Evolutionary conservation across 495 filamentous ascomycete genomes (phyloP).

Genomic region (Daldinia decipiens): DNA sequence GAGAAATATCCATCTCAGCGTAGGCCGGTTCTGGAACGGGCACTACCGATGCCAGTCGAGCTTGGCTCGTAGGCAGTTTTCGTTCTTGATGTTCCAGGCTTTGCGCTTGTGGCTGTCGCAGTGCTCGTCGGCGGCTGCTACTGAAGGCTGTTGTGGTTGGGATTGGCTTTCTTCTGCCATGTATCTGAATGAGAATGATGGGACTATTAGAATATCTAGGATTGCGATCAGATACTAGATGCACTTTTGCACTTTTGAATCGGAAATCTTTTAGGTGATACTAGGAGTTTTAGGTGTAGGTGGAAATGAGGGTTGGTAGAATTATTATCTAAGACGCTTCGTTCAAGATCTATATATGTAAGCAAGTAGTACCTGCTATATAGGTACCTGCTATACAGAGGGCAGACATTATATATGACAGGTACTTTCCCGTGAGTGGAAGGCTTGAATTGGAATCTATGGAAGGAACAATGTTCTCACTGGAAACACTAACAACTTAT

Average conservation of each 20-base stretch:
- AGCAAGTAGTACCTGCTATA: no score
- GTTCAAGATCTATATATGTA: neutral
- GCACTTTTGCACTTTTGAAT: neutral
- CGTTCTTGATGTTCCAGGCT: slow-evolving; percentile 17
- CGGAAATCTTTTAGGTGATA: neutral
- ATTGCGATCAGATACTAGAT: neutral
- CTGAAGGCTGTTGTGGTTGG: neutral
- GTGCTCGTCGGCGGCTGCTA: slow-evolving; percentile 13
- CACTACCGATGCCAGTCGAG: slow-evolving; percentile 38
- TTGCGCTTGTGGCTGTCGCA: slow-evolving; percentile 26
- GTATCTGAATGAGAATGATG: neutral
- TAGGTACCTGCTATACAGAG: no score
- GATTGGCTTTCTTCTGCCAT: slow-evolving; percentile 8
- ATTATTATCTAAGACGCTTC: neutral
- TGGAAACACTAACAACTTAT: neutral
- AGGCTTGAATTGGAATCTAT: neutral
- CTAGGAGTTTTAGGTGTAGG: neutral
- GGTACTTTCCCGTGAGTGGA: neutral
- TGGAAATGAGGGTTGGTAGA: neutral
- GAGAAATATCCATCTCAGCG: slow-evolving; percentile 38
- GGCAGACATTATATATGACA: neutral
- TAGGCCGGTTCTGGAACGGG: slow-evolving; percentile 40
- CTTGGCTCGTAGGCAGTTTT: slow-evolving; percentile 14
- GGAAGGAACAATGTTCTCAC: slow-evolving; percentile 10
- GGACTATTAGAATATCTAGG: neutral